Conservation (phyloP, 2,329 filamentous ascomycete genomes). For the Neodidymelliopsis sp. region DNA sequence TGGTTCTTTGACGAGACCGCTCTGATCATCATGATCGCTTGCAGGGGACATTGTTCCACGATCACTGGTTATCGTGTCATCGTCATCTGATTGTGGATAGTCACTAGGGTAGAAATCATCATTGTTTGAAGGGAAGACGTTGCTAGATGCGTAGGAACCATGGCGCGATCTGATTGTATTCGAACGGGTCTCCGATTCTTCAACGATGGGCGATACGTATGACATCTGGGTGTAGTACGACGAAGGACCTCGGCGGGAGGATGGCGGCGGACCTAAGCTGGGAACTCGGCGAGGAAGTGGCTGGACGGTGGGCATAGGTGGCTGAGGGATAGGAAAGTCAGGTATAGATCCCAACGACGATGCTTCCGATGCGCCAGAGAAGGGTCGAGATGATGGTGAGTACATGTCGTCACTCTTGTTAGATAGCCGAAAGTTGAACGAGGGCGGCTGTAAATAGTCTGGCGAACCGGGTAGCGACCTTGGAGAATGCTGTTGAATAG, state of each 20-base stretch:
- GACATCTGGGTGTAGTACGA: constrained; percentile 59
- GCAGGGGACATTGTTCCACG: constrained; percentile 39
- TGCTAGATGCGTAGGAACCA: constrained; percentile 58
- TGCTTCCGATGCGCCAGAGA: constrained; percentile 48
- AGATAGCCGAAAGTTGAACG: constrained; percentile 31
- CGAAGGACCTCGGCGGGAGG: constrained; percentile 55
- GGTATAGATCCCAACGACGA: constrained; percentile 53
- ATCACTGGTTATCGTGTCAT: constrained; percentile 46
- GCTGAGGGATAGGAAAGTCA: constrained; percentile 51
- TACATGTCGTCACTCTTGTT: constrained; percentile 45
- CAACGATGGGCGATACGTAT: constrained; percentile 58
- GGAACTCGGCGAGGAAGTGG: constrained; percentile 48
- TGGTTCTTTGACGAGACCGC: constrained; percentile 47
- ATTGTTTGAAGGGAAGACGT: constrained; percentile 54
- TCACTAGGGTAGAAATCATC: constrained; percentile 52
- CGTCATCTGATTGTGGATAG: constrained; percentile 47
- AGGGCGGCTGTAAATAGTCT: constrained; percentile 31
- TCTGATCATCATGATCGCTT: constrained; percentile 46
- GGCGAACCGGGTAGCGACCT: constrained; percentile 31
- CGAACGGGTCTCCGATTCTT: constrained; percentile 57
- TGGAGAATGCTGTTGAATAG: constrained; percentile 40
- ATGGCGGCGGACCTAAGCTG: constrained; percentile 58
- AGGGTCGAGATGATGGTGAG: constrained; percentile 45
- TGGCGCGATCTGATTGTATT: constrained; percentile 51
- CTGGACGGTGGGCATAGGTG: constrained; percentile 44